Base-by-base conservation (phyloP, 805 yeast genomes). In the Brettanomyces naardenensis region DNA sequence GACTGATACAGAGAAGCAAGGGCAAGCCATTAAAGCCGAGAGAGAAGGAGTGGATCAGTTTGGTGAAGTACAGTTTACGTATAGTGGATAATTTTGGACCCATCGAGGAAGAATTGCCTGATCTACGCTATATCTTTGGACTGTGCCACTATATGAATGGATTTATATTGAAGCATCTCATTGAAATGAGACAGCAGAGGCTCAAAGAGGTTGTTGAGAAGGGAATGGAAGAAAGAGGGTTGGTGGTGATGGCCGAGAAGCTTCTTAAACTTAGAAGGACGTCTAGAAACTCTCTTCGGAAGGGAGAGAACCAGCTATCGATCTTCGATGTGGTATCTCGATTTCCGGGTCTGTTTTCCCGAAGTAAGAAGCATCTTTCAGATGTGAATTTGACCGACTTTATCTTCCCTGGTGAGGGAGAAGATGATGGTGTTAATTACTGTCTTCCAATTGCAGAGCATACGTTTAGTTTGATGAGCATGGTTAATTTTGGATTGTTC, bases 81-180 rank as follows among this genome's bases (percentile, higher is more conserved):
- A 47, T 52, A 9, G 47, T 50, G 17, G 48, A 47, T n/a, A 54
- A 51, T 31, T 52, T 53, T 31, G 34, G 28, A 14, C 33, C 37
- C 28, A 17, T 45, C 11, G 6, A 27, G 27, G 15, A 14, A 18
- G 19, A 17, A 20, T 11, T 14, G 14, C n/a, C 14, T 21, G 23
- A 21, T 17, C 5, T 25, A 27, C 10, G 19, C 31, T 10, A 27
- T 7, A 10, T 28, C n/a, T 14, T 21, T 28, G 38, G 33, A 18
- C 5, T 35, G 19, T 35, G 32, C 26, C 18, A 28, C 19, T 35
- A 21, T 20, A 21, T 29, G 20, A 35, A 35, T 14, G 38, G 31
- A 6, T 35, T 35, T 15, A 15, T 35, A 14, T 14, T 29, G 18
- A 28, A 35, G 17, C 32, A 28, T n/a, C 26, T 35, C n/a, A 15